Base-by-base conservation (phyloP, 2,329 filamentous ascomycete species). In the Pseudonectria foliicola region DNA sequence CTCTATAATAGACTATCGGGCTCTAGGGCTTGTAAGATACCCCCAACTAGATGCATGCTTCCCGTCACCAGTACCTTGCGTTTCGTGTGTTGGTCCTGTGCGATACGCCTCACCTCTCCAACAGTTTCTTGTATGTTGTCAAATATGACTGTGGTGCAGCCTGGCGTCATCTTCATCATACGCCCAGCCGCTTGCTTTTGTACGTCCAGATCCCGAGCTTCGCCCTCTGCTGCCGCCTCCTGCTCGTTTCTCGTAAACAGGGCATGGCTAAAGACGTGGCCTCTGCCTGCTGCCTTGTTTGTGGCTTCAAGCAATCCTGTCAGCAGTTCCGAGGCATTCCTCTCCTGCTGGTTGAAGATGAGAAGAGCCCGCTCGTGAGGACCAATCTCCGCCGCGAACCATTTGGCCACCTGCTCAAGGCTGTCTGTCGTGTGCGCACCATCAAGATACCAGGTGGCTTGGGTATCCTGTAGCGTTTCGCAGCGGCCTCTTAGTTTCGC, bases 261-360 rank as follows among this genome's bases (percentile, higher is more conserved):
- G 10, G 80, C 87, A 40, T 84, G 73, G 3, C 74, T 73, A 56
- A 95, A 94, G 0, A 65, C 42, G 60, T 50, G 34, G 2, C 27
- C 61, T 49, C 39, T 59, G 31, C 35, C 68, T 31, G 37, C 62
- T 52, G 35, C 61, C 42, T 29, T 58, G 52, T 34, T 32, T 10
- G 85, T 63, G 3, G 75, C 76, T 8, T 66, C 55, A 37, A 87
- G 68, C 2, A 95, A 65, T 0, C 70, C 71, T 23, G 62, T 63
- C 3, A 90, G 73, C 2, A 93, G 70, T 12, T 73, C 66, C 4
- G 67, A 63, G 5, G 85, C 84, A 52, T 95, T 80, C 23, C 88
- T 77, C 8, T 86, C 87, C 54, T 95, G 87, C 60, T 95, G 90
- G 60, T 95, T 95, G 69, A 96, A 96, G 31, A 96, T 72, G 29